Conservation (phyloP, 1,284 basidiomycete genomes). For the Anthracocystis walkeri region DNA sequence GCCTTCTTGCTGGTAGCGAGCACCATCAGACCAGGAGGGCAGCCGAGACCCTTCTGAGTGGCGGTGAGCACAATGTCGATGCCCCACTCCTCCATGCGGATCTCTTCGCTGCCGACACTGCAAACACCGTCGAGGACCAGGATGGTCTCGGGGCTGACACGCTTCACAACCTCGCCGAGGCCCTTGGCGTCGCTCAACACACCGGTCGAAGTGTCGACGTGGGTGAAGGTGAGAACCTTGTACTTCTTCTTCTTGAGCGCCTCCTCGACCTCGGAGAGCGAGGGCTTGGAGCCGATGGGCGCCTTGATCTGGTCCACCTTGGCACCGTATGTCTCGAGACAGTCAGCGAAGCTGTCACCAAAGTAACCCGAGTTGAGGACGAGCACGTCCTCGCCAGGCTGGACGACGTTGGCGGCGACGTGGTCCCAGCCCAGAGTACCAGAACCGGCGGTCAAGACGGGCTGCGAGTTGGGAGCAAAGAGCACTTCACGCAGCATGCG, state of each 20-base stretch:
- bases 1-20: conserved; percentile 85
- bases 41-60: conserved; percentile 93
- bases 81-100: conserved; percentile 90
- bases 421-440: conserved; percentile 91
- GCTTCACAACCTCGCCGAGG: conserved; percentile 80
- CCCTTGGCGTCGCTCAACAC: conserved; percentile 88
- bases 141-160: conserved; percentile 86
- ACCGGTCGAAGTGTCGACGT: conserved; percentile 76
- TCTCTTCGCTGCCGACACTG: conserved; percentile 94
- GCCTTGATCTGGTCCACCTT: conserved; percentile 88
- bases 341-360: conserved; percentile 68
- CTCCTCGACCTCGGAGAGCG: conserved; percentile 76
- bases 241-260: conserved; percentile 85
- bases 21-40: conserved; percentile 92
- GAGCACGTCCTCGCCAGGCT: conserved; percentile 82
- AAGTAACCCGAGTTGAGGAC: conserved; percentile 75
- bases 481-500: conserved; percentile 79
- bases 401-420: conserved; percentile 78
- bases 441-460: conserved; percentile 87
- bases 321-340: conserved; percentile 82
- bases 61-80: conserved; percentile 90
- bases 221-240: conserved; percentile 91
- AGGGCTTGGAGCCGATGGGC: conserved; percentile 82
- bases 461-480: conserved; percentile 74
- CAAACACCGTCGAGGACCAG: conserved; percentile 92